Evolutionary conservation across 1,284 basidiomycete genomes (phyloP).

Genomic region (Mrakiaceae sp.): DNA sequence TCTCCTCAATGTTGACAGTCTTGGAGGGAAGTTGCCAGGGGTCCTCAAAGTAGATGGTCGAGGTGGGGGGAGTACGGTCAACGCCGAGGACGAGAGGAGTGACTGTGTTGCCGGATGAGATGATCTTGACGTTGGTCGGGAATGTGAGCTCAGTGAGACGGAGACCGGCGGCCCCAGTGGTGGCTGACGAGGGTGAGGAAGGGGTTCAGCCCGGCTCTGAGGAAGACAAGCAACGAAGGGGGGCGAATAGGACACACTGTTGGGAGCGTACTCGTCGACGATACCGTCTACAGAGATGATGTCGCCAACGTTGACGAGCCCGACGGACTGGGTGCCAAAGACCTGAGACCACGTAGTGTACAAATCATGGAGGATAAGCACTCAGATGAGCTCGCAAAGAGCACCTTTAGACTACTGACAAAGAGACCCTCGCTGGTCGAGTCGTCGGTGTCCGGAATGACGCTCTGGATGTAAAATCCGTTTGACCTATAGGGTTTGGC

Average conservation of each 20-base stretch:
- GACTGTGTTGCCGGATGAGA: slow-evolving; percentile 42
- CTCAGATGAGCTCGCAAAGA: neutral
- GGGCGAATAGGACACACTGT: neutral
- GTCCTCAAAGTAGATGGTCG: slow-evolving; percentile 3
- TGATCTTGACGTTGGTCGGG: slow-evolving; percentile 39
- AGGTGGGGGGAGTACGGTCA: slow-evolving; percentile 36
- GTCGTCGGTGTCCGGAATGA: slow-evolving; percentile 36
- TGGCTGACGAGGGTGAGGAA: slow-evolving; percentile 36
- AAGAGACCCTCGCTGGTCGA: slow-evolving; percentile 46
- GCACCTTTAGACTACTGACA: slow-evolving; percentile 23
- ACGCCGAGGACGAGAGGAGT: slow-evolving; percentile 44
- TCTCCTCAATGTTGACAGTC: slow-evolving; percentile 43
- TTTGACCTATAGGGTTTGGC: slow-evolving; percentile 20
- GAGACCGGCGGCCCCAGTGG: slow-evolving; percentile 38
- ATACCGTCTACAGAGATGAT: slow-evolving; percentile 31
- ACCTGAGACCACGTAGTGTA: neutral
- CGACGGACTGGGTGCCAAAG: slow-evolving; percentile 24
- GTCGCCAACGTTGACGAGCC: slow-evolving; percentile 43
- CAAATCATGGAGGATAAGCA: slow-evolving; percentile 38
- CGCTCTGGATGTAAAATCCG: slow-evolving; percentile 47
- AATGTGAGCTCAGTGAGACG: slow-evolving; percentile 43
- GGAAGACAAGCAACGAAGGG: neutral
- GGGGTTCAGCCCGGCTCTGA: neutral
- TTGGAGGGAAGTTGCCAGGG: slow-evolving; percentile 42
- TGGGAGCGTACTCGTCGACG: neutral